phyloP scores from a whole-genome alignment of 1,284 basidiomycete species.

The Ustilago cynodontis region DNA sequence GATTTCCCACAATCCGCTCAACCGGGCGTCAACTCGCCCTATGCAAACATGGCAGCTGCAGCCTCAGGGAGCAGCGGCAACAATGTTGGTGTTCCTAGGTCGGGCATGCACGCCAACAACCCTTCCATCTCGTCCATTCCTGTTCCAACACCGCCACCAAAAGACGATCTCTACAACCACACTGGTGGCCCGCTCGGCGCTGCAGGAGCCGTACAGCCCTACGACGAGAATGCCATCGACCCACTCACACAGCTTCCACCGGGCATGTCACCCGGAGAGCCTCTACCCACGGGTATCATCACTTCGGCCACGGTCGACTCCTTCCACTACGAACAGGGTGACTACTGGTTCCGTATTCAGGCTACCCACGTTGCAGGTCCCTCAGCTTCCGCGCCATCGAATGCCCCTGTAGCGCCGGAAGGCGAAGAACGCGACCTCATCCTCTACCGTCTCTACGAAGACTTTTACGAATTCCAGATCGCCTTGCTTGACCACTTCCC shows the following conservation, averaged over 20 bases:
- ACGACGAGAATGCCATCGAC: slow-evolving; percentile 31
- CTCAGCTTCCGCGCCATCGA: slow-evolving; percentile 35
- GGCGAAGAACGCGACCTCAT: slow-evolving; percentile 78
- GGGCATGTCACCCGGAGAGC: slow-evolving; percentile 58
- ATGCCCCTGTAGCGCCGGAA: slow-evolving; percentile 49
- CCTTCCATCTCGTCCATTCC: slow-evolving; percentile 36
- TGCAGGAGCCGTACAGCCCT: slow-evolving; percentile 22
- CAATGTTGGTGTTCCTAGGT: slow-evolving; percentile 14
- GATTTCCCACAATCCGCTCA: slow-evolving; percentile 48
- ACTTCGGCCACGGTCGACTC: slow-evolving; percentile 91
- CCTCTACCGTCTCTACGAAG: slow-evolving; percentile 94
- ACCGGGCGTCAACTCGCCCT: slow-evolving; percentile 42
- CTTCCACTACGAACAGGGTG: slow-evolving; percentile 94
- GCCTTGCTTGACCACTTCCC: slow-evolving; percentile 73
- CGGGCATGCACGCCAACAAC: slow-evolving; percentile 24
- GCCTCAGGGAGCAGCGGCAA: slow-evolving; percentile 38
- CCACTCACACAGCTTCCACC: slow-evolving; percentile 57
- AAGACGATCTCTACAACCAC: slow-evolving; percentile 46
- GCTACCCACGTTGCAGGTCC: slow-evolving; percentile 76
- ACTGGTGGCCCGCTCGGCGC: slow-evolving; percentile 27
- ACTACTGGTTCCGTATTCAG: slow-evolving; percentile 97
- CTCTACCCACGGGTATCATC: slow-evolving; percentile 77
- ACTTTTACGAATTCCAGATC: slow-evolving; percentile 98
- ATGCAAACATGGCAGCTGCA: slow-evolving; percentile 39
- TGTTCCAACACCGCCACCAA: slow-evolving; percentile 45